Base-by-base conservation (phyloP, 768 basidiomycete species). In the Leucocoprinus sp. region DNA sequence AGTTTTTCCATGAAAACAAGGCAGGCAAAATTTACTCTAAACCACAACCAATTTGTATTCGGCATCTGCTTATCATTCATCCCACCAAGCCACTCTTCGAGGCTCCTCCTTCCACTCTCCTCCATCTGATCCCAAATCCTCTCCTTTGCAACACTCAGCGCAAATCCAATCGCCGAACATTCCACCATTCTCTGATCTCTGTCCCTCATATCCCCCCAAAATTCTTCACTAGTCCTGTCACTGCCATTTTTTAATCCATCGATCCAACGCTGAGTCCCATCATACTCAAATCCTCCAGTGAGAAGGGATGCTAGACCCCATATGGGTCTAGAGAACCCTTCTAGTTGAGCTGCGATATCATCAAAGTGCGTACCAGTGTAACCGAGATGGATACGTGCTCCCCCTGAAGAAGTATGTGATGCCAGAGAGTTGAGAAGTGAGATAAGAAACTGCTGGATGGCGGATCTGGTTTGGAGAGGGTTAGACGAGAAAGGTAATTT, bases 11-110 rank as follows among this genome's bases (percentile, higher is more conserved):
- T 11, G 22, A 42, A 9, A 6, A 5, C 24, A 22, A 45, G 24
- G 11, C 17, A 34, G 37, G 12, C 8, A 21, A 26, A 12, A 62
- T 74, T 35, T 46, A 79, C 83, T 47, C 84, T 70, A 63, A 87
- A 87, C 84, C 84, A 87, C 5, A 89, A 68, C 83, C 84, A 86
- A 55, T 87, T 87, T 5, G 84, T 86, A 56, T 86, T 82, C 19
- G 84, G 83, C 83, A 87, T 86, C 50, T 81, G 74, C 66, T 85
- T 86, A 60, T 82, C 80, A 56, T 85, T 87, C 74, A 87, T 85
- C 0, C 80, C 76, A 6, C 79, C 76, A 2, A 87, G 67, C 80
- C 84, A 87, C 8, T 63, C 63, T 51, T 77, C 82, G 29, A 86
- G 68, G 49, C 78, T 71, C 48, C 60, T 60, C 61, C 80, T 80